Evolutionary conservation across 495 filamentous ascomycete species (phyloP), one percentile per base, ranked within the genome.

Genomic region (Oleoguttula mirabilis): DNA sequence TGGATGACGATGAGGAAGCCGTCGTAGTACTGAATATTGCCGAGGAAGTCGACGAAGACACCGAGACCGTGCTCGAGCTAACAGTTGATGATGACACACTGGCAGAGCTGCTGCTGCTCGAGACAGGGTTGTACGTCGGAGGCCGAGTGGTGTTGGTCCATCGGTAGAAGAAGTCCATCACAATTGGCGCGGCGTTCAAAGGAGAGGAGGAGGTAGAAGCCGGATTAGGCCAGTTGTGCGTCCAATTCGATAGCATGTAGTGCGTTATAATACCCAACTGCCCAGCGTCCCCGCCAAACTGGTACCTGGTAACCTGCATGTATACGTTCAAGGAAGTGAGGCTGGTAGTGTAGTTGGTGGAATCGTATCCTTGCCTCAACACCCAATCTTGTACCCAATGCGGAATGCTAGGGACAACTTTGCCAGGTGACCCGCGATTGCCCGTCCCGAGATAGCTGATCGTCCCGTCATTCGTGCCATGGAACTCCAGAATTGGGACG

Each of bases 401-500:
- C 11, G 39, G 45, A 14, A 48, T 17, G 10, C 30, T 19, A 10
- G 45, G 45, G 5, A 48, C 21, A 21, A 17, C 22, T 3, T 43
- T 20, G 4, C 22, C 30, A n/a, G n/a, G n/a, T n/a, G n/a, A n/a
- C n/a, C n/a, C n/a, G 19, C 34, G 24, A 12, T 33, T 31, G n/a
- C 21, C 17, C 8, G 12, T 17, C 2, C 48, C 45, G 16, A n/a
- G 10, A 24, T 54, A 54, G 11, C 11, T 15, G 24, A 54, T 43
- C 6, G 16, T 24, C 14, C 10, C 16, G 30, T 54, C 51, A 3
- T 1, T 33, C 5, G 39, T 37, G 23, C 51, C 51, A 23, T 54
- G 51, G 21, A 51, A 42, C 49, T 54, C 51, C 30, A 54, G n/a
- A 3, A 51, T 38, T 4, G 51, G 51, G n/a, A 43, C 24, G 21